phyloP scores from a whole-genome alignment of 495 filamentous ascomycete species.

The Xylaria scruposa region DNA sequence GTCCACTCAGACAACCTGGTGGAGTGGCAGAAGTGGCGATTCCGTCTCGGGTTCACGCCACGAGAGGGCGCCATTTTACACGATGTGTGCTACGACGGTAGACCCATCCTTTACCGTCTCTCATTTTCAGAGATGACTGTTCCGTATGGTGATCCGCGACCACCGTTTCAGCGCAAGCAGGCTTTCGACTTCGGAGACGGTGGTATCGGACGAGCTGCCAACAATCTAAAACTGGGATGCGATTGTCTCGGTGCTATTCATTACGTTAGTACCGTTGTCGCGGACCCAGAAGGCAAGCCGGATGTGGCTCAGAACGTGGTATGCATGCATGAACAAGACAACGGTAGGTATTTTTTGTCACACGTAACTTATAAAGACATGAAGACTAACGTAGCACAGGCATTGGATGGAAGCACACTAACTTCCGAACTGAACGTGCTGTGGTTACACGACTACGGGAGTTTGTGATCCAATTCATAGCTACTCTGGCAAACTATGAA shows the following conservation, averaged over 20 bases:
- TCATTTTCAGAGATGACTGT: conserved; percentile 79
- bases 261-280: conserved; percentile 68
- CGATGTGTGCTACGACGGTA: conserved; percentile 72
- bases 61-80: conserved; percentile 74
- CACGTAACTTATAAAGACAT: background rate
- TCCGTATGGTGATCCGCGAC: conserved; percentile 75
- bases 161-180: conserved; percentile 77
- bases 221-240: conserved; percentile 73
- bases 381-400: conserved; percentile 60
- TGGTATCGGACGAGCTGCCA: conserved; percentile 75
- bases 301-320: conserved; percentile 72
- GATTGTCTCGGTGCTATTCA: conserved; percentile 79
- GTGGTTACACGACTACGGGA: conserved; percentile 73
- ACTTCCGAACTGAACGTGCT: conserved; percentile 73
- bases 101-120: conserved; percentile 71
- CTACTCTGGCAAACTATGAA: conserved; percentile 83
- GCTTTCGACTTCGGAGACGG: conserved; percentile 83
- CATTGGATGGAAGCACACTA: conserved; percentile 83
- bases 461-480: conserved; percentile 78
- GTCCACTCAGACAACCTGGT: conserved; percentile 56
- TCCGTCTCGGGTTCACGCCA: conserved; percentile 75
- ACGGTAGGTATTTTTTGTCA: conserved; percentile 25
- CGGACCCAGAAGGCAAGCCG: conserved; percentile 63
- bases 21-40: conserved; percentile 75
- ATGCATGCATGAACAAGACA: conserved; percentile 74